A percentile compares a stretch with the other conserved stretches of the same genome.
Conservation (phyloP, 1,284 basidiomycete genomes). For the Heterobasidion occidentale region DNA sequence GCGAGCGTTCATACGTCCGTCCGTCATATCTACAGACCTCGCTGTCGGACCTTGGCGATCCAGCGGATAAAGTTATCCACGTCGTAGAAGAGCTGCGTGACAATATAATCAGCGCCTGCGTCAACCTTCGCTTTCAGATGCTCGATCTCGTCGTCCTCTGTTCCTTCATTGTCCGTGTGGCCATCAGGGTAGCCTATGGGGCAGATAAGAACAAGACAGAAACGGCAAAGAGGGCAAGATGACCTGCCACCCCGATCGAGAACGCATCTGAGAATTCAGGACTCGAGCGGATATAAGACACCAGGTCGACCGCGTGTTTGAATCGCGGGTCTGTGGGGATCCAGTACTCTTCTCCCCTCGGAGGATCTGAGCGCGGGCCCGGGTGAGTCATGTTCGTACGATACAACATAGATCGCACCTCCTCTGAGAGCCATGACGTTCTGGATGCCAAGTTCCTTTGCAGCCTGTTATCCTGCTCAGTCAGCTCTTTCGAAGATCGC, state of each 20-base stretch:
- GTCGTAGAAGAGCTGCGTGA: constrained; percentile 98
- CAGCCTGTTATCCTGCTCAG: constrained; percentile 42
- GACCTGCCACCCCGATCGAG: constrained; percentile 88
- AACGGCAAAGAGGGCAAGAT: constrained; percentile 5
- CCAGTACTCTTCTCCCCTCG: constrained; percentile 90
- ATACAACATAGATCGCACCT: constrained; percentile 31
- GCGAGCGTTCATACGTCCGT: not conserved
- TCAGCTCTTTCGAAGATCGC: not conserved
- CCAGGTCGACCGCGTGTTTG: constrained; percentile 83
- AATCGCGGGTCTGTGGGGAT: constrained; percentile 82
- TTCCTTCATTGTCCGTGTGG: constrained; percentile 61
- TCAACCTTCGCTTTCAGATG: constrained; percentile 88
- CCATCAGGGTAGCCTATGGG: constrained; percentile 85
- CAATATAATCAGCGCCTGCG: constrained; percentile 92
- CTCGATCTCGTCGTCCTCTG: constrained; percentile 67
- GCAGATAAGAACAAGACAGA: constrained; percentile 11
- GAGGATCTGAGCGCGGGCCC: constrained; percentile 59
- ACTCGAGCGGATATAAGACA: constrained; percentile 78
- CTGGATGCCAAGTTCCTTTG: constrained; percentile 77
- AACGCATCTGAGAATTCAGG: constrained; percentile 82
- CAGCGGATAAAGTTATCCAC: constrained; percentile 79
- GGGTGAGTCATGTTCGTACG: not conserved
- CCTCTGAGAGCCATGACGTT: constrained; percentile 92
- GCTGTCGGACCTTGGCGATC: constrained; percentile 63
- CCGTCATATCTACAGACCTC: constrained; percentile 41